phyloP scores from a whole-genome alignment of 257 asterid species.

The Solanum peruvianum region DNA sequence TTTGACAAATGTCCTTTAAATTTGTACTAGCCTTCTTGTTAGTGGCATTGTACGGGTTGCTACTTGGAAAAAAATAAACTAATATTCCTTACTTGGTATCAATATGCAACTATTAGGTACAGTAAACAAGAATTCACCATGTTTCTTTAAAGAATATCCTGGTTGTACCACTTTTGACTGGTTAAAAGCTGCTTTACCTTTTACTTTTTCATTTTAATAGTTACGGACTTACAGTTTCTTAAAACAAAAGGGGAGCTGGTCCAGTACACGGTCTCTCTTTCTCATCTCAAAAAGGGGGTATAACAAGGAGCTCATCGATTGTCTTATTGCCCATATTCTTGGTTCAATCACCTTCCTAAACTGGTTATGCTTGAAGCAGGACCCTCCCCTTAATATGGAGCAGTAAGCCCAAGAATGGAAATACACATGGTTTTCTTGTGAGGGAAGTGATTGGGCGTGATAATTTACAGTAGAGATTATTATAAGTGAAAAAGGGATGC shows the following conservation, averaged over 20 bases:
- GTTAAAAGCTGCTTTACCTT: neutral
- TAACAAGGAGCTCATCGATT: neutral
- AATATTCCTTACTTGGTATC: neutral
- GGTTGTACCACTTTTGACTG: neutral
- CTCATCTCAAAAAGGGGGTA: neutral
- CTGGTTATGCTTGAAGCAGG: neutral
- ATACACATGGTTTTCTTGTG: neutral
- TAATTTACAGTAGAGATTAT: neutral
- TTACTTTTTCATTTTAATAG: neutral
- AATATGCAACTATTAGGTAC: neutral
- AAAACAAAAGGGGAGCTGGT: neutral
- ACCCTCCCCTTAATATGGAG: neutral
- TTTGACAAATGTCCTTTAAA: neutral
- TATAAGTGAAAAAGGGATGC: neutral
- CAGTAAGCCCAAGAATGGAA: neutral
- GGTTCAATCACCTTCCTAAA: neutral
- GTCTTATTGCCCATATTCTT: neutral
- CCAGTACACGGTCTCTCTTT: neutral
- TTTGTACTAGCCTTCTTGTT: neutral
- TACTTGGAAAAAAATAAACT: neutral
- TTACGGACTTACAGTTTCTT: neutral
- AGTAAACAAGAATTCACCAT: neutral
- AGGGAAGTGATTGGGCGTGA: neutral
- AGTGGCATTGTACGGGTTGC: neutral
- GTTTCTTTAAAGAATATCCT: neutral